These are phyloP conservation scores for Lipomyces anomalus DNA, from an alignment of 805 yeast genomes.

Conservation along the genomic window DNA sequence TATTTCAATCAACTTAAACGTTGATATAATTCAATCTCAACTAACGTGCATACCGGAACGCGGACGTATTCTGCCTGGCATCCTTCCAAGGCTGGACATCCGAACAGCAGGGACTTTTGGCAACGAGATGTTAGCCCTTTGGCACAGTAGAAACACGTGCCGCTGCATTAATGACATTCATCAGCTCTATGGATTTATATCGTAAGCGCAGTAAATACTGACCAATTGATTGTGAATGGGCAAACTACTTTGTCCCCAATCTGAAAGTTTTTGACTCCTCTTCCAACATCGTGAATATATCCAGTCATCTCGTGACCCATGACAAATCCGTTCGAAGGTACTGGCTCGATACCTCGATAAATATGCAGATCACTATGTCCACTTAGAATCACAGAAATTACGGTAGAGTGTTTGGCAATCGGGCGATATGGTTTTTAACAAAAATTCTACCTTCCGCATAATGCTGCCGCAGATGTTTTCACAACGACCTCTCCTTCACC, in stretches of 20 bases:
- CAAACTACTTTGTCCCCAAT: constrained; percentile 46
- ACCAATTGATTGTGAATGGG: constrained; percentile 45
- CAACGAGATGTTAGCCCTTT: constrained; percentile 54
- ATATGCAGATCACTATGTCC: constrained; percentile 44
- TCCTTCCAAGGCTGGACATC: constrained; percentile 52
- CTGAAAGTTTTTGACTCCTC: constrained; percentile 33
- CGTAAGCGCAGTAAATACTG: too few species aligned
- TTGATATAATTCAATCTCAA: too few species aligned
- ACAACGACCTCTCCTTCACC: constrained; percentile 42
- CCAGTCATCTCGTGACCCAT: constrained; percentile 52
- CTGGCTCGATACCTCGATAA: constrained; percentile 45
- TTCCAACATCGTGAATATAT: constrained; percentile 38
- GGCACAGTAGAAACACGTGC: constrained; percentile 53
- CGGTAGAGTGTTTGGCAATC: too few species aligned
- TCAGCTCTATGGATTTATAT: too few species aligned
- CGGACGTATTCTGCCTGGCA: constrained; percentile 59
- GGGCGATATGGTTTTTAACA: too few species aligned
- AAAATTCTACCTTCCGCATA: constrained; percentile 50
- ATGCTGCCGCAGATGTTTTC: constrained; percentile 44
- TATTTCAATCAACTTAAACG: too few species aligned
- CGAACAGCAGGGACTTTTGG: constrained; percentile 50
- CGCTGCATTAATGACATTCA: constrained; percentile 35
- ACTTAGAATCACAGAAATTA: too few species aligned
- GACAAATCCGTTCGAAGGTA: constrained; percentile 38
- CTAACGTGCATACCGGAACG: too few species aligned